A percentile compares a stretch with the other conserved stretches of the same genome.
These are phyloP conservation scores for Ehretia macrophylla DNA, from an alignment of 257 asterid species.

Conservation along the genomic window DNA sequence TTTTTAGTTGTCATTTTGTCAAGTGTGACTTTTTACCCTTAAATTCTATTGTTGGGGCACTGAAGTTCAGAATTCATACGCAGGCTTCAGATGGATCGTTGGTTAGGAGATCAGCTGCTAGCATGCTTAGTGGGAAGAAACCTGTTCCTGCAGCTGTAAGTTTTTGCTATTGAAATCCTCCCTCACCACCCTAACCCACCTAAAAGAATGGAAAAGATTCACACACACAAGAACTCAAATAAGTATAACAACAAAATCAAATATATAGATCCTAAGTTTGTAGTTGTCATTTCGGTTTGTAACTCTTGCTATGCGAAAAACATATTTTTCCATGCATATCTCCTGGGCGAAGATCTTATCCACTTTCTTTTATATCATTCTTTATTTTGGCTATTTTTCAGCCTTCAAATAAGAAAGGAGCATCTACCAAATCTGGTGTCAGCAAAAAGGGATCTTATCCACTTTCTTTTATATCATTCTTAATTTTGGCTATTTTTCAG, in stretches of 20 bases:
- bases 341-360: neutral
- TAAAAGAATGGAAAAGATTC: neutral
- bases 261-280: neutral
- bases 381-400: too few species aligned
- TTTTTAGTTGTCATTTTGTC: too few species aligned
- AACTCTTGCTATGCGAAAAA: too few species aligned
- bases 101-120: constrained; percentile 86
- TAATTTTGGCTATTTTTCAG: constrained; percentile 34
- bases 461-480: constrained; percentile 6
- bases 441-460: too few species aligned
- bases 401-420: too few species aligned
- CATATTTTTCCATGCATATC: neutral
- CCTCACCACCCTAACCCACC: neutral
- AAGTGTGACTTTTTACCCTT: neutral
- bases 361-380: too few species aligned
- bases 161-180: constrained; percentile 4
- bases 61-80: constrained; percentile 12
- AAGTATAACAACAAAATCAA: too few species aligned
- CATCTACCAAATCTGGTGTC: too few species aligned
- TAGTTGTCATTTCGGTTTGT: neutral
- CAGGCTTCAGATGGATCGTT: constrained; percentile 69
- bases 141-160: constrained; percentile 78
- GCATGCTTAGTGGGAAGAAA: constrained; percentile 95
- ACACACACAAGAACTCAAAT: neutral
- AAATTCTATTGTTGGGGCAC: neutral